Evolutionary conservation across 1,139 yeast species (phyloP).

Genomic region (Wickerhamiella infanticola): DNA sequence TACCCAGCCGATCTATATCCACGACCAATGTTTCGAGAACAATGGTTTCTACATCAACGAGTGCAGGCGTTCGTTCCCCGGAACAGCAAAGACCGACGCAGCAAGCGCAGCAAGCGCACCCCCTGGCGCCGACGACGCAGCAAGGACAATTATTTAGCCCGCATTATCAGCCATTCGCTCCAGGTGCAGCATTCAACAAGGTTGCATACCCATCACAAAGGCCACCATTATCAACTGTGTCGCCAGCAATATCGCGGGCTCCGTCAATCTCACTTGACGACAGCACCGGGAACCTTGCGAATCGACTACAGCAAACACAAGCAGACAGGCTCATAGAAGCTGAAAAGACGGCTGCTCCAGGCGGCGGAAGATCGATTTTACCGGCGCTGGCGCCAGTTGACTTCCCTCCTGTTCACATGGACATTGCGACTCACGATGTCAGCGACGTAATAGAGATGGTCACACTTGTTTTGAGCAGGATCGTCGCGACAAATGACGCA

Average conservation of each 20-base stretch:
- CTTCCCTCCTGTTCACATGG: neutral
- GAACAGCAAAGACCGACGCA: slow-evolving; percentile 6
- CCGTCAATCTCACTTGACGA: neutral
- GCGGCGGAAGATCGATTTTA: slow-evolving; percentile 1
- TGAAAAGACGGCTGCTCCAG: neutral
- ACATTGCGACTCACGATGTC: slow-evolving; percentile 61
- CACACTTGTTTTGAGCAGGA: slow-evolving; percentile 67
- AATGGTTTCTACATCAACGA: slow-evolving; percentile 3
- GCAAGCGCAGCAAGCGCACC: neutral
- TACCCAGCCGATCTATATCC: slow-evolving; percentile 1
- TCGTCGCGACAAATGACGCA: slow-evolving; percentile 83
- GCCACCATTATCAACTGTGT: slow-evolving; percentile 17
- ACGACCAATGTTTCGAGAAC: slow-evolving; percentile 3
- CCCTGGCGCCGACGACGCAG: neutral
- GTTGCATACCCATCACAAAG: slow-evolving; percentile 8
- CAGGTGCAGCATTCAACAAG: neutral
- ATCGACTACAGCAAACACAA: neutral
- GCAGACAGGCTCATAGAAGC: neutral
- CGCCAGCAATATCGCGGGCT: neutral
- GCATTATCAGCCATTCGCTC: neutral
- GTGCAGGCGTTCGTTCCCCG: slow-evolving; percentile 7
- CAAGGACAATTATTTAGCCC: neutral
- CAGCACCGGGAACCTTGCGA: slow-evolving; percentile 3
- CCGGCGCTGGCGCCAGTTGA: neutral
- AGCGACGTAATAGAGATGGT: slow-evolving; percentile 71